Evolutionary conservation across 2,329 filamentous ascomycete genomes (phyloP).

Genomic region (Beauveria australis): DNA sequence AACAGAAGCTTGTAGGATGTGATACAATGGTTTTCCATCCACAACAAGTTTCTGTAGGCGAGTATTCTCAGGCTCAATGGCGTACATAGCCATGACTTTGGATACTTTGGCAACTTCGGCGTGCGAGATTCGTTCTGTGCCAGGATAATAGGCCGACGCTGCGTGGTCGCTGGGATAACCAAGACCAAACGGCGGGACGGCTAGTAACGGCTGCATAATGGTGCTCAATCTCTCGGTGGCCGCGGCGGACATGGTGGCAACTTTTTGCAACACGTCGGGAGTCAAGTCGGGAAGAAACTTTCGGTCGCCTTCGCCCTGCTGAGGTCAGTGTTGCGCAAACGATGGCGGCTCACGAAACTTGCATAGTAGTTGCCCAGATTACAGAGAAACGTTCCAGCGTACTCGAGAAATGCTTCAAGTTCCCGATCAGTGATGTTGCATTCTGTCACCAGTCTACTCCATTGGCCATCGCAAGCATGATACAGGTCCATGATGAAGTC

Average conservation of each 20-base stretch:
- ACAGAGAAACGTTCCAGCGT: constrained; percentile 47
- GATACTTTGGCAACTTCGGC: constrained; percentile 44
- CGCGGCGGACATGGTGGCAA: constrained; percentile 29
- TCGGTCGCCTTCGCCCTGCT: constrained; percentile 44
- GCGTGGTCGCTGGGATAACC: constrained; percentile 45
- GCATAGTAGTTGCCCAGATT: constrained; percentile 53
- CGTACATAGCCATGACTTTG: constrained; percentile 37
- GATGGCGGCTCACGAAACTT: constrained; percentile 8
- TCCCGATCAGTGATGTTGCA: constrained; percentile 34
- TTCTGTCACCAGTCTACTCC: constrained; percentile 32
- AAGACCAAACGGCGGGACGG: constrained; percentile 42
- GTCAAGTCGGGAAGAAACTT: constrained; percentile 48
- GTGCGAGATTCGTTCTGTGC: constrained; percentile 37
- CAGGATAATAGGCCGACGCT: constrained; percentile 48
- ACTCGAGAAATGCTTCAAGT: constrained; percentile 42
- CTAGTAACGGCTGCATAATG: constrained; percentile 37
- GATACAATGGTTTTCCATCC: not conserved
- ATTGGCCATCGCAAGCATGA: constrained; percentile 40
- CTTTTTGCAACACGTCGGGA: constrained; percentile 30
- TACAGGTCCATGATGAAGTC: constrained; percentile 49
- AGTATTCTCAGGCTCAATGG: not conserved
- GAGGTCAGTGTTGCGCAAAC: not conserved
- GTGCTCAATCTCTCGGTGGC: constrained; percentile 21
- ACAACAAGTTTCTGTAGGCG: not conserved
- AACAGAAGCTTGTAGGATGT: constrained; percentile 28